These are phyloP conservation scores for Phtheirospermum japonicum DNA, from an alignment of 257 asterid genomes.

Conservation along the genomic window DNA sequence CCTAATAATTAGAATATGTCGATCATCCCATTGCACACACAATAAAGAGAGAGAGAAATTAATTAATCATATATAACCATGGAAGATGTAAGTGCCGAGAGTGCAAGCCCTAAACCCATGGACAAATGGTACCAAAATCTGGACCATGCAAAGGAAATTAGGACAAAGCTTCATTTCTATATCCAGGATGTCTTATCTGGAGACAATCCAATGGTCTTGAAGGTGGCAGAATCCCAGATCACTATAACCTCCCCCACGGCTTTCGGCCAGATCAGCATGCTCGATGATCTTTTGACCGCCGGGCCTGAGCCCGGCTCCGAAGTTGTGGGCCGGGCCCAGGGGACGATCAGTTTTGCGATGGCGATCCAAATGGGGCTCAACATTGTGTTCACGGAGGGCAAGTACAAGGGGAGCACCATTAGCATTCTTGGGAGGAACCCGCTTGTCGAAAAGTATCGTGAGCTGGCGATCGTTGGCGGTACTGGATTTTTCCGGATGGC, in stretches of 20 bases:
- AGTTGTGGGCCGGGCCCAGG: conserved; percentile 33
- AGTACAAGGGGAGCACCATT: conserved; percentile 34
- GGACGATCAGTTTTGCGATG: conserved; percentile 16
- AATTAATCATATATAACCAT: too few species aligned
- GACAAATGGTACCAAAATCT: conserved; percentile 30
- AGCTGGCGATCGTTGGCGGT: conserved; percentile 40
- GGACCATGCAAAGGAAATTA: conserved; percentile 5
- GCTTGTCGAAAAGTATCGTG: conserved; percentile 5
- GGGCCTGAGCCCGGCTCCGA: conserved; percentile 28
- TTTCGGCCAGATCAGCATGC: conserved; percentile 12
- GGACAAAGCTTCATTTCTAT: conserved; percentile 31
- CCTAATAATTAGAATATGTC: neutral
- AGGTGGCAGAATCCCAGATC: conserved; percentile 14
- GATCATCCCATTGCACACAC: too few species aligned
- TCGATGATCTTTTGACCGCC: conserved; percentile 26
- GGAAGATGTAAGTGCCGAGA: neutral
- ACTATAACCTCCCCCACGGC: conserved; percentile 12
- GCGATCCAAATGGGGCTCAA: conserved; percentile 15
- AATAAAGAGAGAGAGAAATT: too few species aligned
- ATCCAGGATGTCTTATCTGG: conserved; percentile 25
- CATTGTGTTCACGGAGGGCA: conserved; percentile 25
- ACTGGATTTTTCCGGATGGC: conserved; percentile 38
- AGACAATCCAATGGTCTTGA: conserved; percentile 2
- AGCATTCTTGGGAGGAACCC: conserved; percentile 31
- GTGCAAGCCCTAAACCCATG: neutral